Base-by-base conservation (phyloP, 306 rosid species). In the Medicago arabica region DNA sequence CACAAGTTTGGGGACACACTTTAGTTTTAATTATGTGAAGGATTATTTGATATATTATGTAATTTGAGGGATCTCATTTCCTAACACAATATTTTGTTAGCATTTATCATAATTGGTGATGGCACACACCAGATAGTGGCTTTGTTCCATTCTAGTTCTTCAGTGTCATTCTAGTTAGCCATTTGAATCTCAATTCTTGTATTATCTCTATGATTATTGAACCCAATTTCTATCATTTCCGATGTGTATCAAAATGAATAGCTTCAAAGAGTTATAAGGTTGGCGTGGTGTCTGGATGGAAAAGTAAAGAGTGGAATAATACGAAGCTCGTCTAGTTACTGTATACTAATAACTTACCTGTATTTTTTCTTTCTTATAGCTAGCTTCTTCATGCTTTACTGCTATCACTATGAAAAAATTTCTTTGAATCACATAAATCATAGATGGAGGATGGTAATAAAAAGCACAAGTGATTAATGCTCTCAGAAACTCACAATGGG, bases 11-110 rank as follows among this genome's bases (percentile, higher is more conserved):
- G 57, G 21, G 49, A 71, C 16, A 71, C 16, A 41, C 6, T 83
- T 44, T 49, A 63, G 25, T 74, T 78, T 79, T 44, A 49, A 70
- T 73, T 40, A 60, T 73, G 34, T 47, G 39, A 17, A 34, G 58
- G 65, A 38, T 54, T 68, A 51, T 74, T 75, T 28, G 41, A 14
- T 60, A 31, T 60, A 60, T 14, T 61, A 38, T 61, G 67, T 61
- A 61, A 61, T 61, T 18, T 14, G 67, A 8, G 43, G 67, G 18
- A 31, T 31, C 6, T 15, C 17, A 61, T 61, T 61, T 31, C 67
- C 67, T 19, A 34, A 14, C 67, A 61, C 43, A 28, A 11, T 61
- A 61, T 14, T 60, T 14, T 31, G 67, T 61, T 60, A 28, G 21
- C 19, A 28, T 61, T 31, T 28, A 1, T 60, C 10, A 6, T 9